phyloP scores from a whole-genome alignment of 495 filamentous ascomycete species.

The Penicillium coprophilum region DNA sequence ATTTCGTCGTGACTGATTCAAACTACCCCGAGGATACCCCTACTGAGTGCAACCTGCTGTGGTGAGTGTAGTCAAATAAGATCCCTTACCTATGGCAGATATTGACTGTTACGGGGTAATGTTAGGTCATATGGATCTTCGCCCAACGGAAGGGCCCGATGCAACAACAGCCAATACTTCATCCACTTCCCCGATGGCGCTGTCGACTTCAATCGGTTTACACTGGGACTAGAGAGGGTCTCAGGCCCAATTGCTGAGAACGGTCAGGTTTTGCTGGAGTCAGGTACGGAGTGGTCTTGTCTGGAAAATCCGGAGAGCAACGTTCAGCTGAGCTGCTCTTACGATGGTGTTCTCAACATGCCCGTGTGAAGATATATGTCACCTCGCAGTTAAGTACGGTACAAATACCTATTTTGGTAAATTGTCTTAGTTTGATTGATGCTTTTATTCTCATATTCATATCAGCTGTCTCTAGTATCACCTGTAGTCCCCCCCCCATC shows the following conservation, averaged over 20 bases:
- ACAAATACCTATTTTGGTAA: background rate
- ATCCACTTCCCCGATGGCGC: conserved; percentile 26
- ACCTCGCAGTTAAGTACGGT: background rate
- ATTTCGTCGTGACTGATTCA: conserved; percentile 25
- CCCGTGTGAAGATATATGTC: conserved; percentile 3
- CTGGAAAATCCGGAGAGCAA: conserved; percentile 14
- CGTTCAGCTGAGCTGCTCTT: conserved; percentile 19
- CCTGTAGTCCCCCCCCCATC: too few species aligned
- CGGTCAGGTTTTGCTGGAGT: conserved; percentile 17
- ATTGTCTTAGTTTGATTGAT: background rate
- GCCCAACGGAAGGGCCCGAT: conserved; percentile 23
- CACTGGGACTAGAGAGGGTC: conserved; percentile 22
- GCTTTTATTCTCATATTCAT: background rate
- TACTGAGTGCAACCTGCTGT: conserved; percentile 29
- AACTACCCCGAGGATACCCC: conserved; percentile 32
- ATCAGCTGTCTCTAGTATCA: too few species aligned
- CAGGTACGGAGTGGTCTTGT: conserved; percentile 26
- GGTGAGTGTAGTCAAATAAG: conserved; percentile 12
- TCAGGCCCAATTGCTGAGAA: conserved; percentile 20
- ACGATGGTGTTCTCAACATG: conserved; percentile 21
- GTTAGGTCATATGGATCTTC: conserved; percentile 19
- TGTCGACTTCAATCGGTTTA: conserved; percentile 22
- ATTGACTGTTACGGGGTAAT: background rate
- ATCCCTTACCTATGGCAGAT: background rate
- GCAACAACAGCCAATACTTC: conserved; percentile 29